Conservation (phyloP, 257 asterid genomes). For the Capsicum rhomboideum region DNA sequence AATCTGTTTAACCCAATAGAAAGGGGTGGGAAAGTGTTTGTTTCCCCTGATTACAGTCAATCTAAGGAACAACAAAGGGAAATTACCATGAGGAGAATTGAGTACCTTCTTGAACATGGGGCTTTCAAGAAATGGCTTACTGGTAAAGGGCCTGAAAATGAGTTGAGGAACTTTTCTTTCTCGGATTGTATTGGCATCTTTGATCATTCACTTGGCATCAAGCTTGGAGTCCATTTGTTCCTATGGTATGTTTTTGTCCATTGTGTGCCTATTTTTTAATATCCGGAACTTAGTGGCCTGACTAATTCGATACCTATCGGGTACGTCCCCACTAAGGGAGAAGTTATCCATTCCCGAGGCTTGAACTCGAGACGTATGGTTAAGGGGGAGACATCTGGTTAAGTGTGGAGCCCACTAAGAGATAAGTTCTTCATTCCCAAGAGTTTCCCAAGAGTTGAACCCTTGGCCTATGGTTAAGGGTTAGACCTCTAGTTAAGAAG, state of each 20-base stretch:
- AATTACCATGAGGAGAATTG: conserved; percentile 85
- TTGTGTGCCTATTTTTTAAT: background rate
- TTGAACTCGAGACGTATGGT: background rate
- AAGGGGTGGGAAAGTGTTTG: conserved; percentile 72
- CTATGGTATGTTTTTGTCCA: conserved; percentile 41
- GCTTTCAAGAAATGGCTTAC: conserved; percentile 80
- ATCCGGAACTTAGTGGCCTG: too few relatives aligned
- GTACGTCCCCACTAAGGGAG: too few relatives aligned
- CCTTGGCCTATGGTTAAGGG: too few relatives aligned
- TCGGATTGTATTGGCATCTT: conserved; percentile 62
- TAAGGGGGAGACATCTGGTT: background rate
- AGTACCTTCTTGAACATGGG: conserved; percentile 63
- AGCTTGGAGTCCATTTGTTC: conserved; percentile 80
- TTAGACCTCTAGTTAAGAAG: too few relatives aligned
- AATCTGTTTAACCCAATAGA: conserved; percentile 59
- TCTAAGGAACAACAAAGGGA: conserved; percentile 97
- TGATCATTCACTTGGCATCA: conserved; percentile 87
- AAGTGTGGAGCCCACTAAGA: too few relatives aligned
- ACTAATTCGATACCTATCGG: too few relatives aligned
- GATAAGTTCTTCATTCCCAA: too few relatives aligned
- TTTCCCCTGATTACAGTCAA: conserved; percentile 81
- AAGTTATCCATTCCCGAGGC: too few relatives aligned
- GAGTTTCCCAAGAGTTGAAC: too few relatives aligned
- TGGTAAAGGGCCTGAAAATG: conserved; percentile 55
- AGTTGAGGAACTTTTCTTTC: conserved; percentile 82